A percentile compares a stretch with the other conserved stretches of the same genome.
These are phyloP conservation scores for Eucalyptus marginata DNA, from an alignment of 345 rosid genomes.

Conservation along the genomic window DNA sequence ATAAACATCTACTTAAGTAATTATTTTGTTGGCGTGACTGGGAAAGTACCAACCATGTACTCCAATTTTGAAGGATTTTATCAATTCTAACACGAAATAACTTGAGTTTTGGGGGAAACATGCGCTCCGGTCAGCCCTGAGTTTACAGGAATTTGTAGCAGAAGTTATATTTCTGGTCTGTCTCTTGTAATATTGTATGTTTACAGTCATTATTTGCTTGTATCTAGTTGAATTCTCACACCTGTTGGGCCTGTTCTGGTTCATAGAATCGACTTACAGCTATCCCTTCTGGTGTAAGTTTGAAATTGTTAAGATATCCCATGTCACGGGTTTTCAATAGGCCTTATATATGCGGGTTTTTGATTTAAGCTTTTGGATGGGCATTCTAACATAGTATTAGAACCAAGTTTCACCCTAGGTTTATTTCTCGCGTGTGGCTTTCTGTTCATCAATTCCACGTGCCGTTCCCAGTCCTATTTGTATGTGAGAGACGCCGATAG, in stretches of 20 bases:
- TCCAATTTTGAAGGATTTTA: background rate
- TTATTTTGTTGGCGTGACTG: background rate
- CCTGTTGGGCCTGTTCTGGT: background rate
- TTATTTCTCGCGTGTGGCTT: background rate
- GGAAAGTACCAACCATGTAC: background rate
- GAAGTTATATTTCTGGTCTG: background rate
- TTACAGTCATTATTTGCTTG: background rate
- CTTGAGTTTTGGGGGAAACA: background rate
- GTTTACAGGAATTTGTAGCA: background rate
- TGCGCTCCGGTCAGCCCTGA: background rate
- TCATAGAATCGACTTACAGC: background rate
- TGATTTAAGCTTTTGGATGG: background rate
- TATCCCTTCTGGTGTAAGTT: background rate
- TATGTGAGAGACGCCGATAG: background rate
- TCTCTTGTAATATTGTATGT: background rate
- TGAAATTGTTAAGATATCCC: background rate
- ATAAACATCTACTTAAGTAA: background rate
- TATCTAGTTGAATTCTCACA: background rate
- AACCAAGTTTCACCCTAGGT: background rate
- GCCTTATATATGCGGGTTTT: background rate
- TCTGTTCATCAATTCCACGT: background rate
- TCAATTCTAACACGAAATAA: background rate
- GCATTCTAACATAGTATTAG: background rate
- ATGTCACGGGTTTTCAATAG: background rate
- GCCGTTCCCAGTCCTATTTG: background rate